Base-by-base conservation (phyloP, 1,284 basidiomycete genomes). In the Acaromyces ingoldii region DNA sequence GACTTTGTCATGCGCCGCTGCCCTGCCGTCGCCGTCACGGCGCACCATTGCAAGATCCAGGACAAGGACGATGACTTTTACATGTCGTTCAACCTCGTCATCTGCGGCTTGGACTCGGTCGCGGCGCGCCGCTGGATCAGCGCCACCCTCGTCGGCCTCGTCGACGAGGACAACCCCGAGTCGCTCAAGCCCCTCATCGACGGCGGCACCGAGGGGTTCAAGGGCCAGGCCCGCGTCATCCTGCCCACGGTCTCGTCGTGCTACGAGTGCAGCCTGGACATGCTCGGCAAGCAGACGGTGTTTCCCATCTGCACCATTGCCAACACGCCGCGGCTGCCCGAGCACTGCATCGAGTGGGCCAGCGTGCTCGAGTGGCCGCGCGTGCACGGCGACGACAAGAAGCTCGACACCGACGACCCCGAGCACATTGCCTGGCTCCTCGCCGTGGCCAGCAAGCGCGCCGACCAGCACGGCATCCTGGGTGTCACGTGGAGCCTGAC, bases 331-430 rank as follows among this genome's bases (percentile, higher is more conserved):
- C 87, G 95, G 53, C 80, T 98, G 28, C 95, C 95, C 2, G 95
- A 99, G 76, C 95, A 99, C 75, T 98, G 95, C 74, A 97, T 99
- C 72, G 95, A 98, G 77, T 99, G 95, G 93, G 95, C 95, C 0
- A 92, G 89, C 42, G 92, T 98, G n/a, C 80, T 99, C 30, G 92
- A 99, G 77, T 99, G 95, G 95, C 93, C 93, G 3, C 84, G 85
- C 30, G 84, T 91, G 1, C 86, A 88, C 66, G 88, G 87, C 76
- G 89, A 91, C 31, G 72, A 69, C 21, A 65, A 71, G 42, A 74
- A 74, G 44, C 55, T 75, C 29, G 71, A 75, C 55, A 69, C 62
- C 9, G 95, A 99, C 74, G 86, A 97, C 71, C 91, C 93, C 1
- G 92, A 97, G 43, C 89, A 98, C 72, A 98, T 99, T 58, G 82